Evolutionary conservation across 2,329 filamentous ascomycete species (phyloP), one percentile per base, ranked within the genome.

Genomic region (Stemphylium lycopersici): DNA sequence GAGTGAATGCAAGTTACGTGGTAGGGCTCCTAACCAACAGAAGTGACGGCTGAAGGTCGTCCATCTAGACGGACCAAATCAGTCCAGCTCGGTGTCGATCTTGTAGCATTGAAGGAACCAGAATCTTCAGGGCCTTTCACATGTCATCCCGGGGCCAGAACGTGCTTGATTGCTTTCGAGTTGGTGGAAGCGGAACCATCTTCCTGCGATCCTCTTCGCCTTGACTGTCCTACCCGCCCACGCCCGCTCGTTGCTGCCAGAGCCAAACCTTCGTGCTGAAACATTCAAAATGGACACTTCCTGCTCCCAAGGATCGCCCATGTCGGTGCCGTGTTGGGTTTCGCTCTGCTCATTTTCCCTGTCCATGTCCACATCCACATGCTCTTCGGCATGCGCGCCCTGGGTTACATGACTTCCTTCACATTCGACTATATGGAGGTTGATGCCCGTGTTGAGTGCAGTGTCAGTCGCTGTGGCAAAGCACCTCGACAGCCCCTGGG

Each of bases 401-500:
- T 8, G 4, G 12, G 3, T n/a, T 6, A 40, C 51, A 34, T 22
- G 52, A 46, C 15, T 42, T 32, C 55, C 57, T 32, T 63, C 38
- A 50, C 74, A 78, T 55, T 82, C 79, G 3, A 74, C 76, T 26
- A 81, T 48, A n/a, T 78, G 48, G 11, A 81, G 72, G 42, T 66
- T 65, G n/a, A 69, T 73, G 3, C 58, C 59, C 0, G 69, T 59
- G 16, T 57, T 65, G 49, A 72, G 52, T 0, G 86, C 87, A 2
- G 83, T 80, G 53, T 91, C 88, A 7, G 90, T 81, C 1, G 90
- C 73, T 0, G 79, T 76, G 2, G 89, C 81, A n/a, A 86, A 79
- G 1, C 86, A 87, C 52, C 81, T 81, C 16, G 84, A 81, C 11
- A 93, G 71, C 0, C 89, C 90, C 73, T 92, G 90, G 0, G 87